phyloP scores from a whole-genome alignment of 257 asterid species.

The Solanum chiquidenum region DNA sequence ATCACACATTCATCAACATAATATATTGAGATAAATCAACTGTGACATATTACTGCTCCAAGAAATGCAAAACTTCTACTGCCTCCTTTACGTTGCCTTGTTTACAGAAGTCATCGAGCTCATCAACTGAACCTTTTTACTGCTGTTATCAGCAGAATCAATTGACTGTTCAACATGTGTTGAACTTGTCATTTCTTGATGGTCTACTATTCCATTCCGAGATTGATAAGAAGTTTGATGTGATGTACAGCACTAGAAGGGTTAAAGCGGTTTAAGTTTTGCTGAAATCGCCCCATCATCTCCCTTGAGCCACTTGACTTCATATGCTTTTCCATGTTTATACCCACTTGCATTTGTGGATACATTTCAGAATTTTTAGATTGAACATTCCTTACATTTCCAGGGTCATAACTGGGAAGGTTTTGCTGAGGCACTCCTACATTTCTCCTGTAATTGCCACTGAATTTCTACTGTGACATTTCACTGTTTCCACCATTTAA shows the following conservation, averaged over 20 bases:
- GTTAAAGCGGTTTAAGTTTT: conserved; percentile 1
- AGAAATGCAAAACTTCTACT: conserved; percentile 33
- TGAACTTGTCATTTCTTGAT: conserved; percentile 7
- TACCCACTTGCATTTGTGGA: background rate
- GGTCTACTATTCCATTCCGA: conserved; percentile 7
- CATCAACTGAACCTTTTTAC: conserved; percentile 22
- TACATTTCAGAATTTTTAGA: conserved; percentile 9
- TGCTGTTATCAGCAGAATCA: conserved; percentile 12
- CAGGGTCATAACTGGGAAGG: conserved; percentile 2
- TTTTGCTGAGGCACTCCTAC: conserved; percentile 6
- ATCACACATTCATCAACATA: conserved; percentile 48
- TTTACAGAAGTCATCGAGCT: conserved; percentile 39
- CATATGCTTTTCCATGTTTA: background rate
- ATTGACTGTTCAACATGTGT: conserved; percentile 8
- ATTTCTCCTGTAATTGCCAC: conserved; percentile 8
- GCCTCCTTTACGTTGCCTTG: conserved; percentile 55
- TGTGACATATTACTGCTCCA: conserved; percentile 29
- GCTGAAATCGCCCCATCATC: conserved; percentile 2
- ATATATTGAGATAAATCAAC: conserved; percentile 50
- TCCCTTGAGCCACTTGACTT: background rate
- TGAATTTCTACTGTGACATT: conserved; percentile 3
- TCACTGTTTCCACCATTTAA: conserved; percentile 7
- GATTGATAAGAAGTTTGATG: conserved; percentile 9
- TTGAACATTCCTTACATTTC: conserved; percentile 7
- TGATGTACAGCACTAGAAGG: conserved; percentile 11